Base-by-base conservation (phyloP, 352 stramenopile species). In the Ochromonadaceae sp. region DNA sequence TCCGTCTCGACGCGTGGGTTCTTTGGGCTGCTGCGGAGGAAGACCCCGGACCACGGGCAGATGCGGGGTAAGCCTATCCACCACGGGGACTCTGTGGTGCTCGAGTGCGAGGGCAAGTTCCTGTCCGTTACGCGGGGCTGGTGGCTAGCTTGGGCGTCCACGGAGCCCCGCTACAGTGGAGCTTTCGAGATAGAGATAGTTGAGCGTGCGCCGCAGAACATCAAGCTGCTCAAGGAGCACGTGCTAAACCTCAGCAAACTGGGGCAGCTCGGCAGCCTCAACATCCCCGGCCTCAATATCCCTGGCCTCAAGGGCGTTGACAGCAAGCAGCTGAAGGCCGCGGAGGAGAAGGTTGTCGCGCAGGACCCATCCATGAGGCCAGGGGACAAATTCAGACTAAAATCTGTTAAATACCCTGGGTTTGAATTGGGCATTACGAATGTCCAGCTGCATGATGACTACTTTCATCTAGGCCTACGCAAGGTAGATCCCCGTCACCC, bases 121-220 rank as follows among this genome's bases (percentile, higher is more conserved):
- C 48, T 63, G 55, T 63, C 55, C 28, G 26, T 63, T 4, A 20
- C 38, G 5, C 4, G 55, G 41, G 55, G 55, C 22, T 63, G 55
- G 55, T 63, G 55, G 55, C 39, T 63, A 25, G 35, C 55, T 9
- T 63, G 55, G 55, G 35, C 32, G 14, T 63, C 55, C 3, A 34
- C 32, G 14, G 38, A 28, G 4, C 55, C 55, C 38, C 55, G 55
- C 20, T 26, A 42, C 22, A 31, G 3, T 35, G 55, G 55, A 28
- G 55, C 38, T 12, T 63, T 63, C 22, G 5, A 1, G 9, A 22
- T 63, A 5, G 34, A 63, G 40, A 52, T 63, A 9, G 10, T 63
- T n/a, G 55, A 63, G 9, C 48, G 52, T 41, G 55, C 38, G 20
- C 28, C 48, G 17, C 55, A 28, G 10, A 52, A 32, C 30, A 55